A percentile compares a stretch with the other conserved stretches of the same genome.
Evolutionary conservation across 306 rosid species (phyloP).

Genomic region (Adenanthera pavonina): DNA sequence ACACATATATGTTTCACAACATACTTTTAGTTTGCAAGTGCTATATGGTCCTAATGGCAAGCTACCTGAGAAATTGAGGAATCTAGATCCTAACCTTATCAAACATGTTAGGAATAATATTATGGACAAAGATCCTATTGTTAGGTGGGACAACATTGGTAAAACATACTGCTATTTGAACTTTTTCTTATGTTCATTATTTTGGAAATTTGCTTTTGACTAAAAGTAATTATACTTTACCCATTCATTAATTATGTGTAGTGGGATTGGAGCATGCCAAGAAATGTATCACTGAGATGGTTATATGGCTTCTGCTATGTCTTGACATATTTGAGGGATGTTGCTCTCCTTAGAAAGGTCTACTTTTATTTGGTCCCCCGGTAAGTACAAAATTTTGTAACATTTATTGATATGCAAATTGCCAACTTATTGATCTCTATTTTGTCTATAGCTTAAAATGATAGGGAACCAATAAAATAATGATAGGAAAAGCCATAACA

Average conservation of each 20-base stretch:
- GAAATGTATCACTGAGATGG: slow-evolving; percentile 88
- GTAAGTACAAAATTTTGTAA: slow-evolving; percentile 60
- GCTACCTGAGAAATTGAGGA: slow-evolving; percentile 95
- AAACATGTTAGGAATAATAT: slow-evolving; percentile 96
- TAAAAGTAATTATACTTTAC: slow-evolving; percentile 35
- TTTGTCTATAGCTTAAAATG: slow-evolving; percentile 39
- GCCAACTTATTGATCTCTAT: slow-evolving; percentile 34
- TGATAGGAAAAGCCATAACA: slow-evolving; percentile 98
- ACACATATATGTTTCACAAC: slow-evolving; percentile 29
- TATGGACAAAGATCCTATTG: slow-evolving; percentile 94
- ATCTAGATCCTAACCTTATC: slow-evolving; percentile 93
- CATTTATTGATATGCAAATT: slow-evolving; percentile 26
- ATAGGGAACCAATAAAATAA: slow-evolving; percentile 98
- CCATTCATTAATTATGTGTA: slow-evolving; percentile 41
- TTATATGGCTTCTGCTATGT: slow-evolving; percentile 81
- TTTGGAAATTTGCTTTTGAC: slow-evolving; percentile 20
- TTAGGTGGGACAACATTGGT: slow-evolving; percentile 87
- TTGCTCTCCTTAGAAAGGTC: slow-evolving; percentile 94
- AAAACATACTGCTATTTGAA: slow-evolving; percentile 37
- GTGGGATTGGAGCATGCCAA: slow-evolving; percentile 95
- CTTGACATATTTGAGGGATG: slow-evolving; percentile 94
- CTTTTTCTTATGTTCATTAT: slow-evolving; percentile 37
- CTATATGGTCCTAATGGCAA: slow-evolving; percentile 96
- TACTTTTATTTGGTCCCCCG: slow-evolving; percentile 97
- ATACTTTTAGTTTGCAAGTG: slow-evolving; percentile 74